These are phyloP conservation scores for Drosera capensis DNA, from an alignment of 148 eudicot genomes.

Conservation along the genomic window DNA sequence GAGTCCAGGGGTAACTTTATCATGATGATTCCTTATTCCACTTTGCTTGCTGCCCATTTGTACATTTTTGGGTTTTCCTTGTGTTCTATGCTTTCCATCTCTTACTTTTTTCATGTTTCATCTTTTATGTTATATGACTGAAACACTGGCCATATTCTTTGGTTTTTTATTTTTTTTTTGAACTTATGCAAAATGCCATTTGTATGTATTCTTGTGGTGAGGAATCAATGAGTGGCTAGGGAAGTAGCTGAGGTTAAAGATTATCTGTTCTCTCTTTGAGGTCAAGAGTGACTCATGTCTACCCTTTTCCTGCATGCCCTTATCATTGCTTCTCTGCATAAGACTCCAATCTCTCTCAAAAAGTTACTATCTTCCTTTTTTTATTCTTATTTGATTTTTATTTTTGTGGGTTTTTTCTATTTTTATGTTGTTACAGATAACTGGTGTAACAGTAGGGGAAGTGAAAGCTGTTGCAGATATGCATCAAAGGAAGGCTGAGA, in stretches of 20 bases:
- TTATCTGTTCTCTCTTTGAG: not conserved
- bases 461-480: constrained; percentile 99
- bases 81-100: too few relatives aligned
- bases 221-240: constrained; percentile 31
- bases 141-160: constrained; percentile 8
- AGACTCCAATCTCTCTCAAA: constrained; percentile 14
- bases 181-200: constrained; percentile 20
- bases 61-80: too few relatives aligned
- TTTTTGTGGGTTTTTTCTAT: constrained; percentile 8
- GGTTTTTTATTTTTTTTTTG: constrained; percentile 26
- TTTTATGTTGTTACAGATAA: constrained; percentile 43
- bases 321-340: constrained; percentile 60
- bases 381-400: not conserved
- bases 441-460: constrained; percentile 98
- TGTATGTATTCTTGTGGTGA: constrained; percentile 13
- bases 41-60: too few relatives aligned
- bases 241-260: constrained; percentile 14
- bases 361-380: constrained; percentile 5
- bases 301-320: constrained; percentile 28
- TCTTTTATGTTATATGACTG: too few relatives aligned
- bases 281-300: constrained; percentile 14
- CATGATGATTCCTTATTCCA: too few relatives aligned
- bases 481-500: constrained; percentile 99
- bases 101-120: too few relatives aligned
- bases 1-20: too few relatives aligned